A percentile compares a stretch with the other conserved stretches of the same genome.
Conservation (phyloP, 1,139 yeast species). For the Lodderomyces jiufengensis region DNA sequence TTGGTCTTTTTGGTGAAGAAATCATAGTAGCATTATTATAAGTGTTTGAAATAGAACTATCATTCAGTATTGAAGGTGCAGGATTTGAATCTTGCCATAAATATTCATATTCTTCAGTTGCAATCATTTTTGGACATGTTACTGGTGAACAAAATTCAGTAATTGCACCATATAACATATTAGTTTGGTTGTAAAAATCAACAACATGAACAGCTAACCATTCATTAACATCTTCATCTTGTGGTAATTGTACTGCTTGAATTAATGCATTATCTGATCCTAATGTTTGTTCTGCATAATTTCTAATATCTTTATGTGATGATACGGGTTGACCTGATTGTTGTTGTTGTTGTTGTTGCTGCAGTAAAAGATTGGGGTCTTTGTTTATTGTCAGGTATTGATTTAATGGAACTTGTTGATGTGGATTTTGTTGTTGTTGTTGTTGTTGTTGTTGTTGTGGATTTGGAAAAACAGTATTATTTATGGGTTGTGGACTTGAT, state of each 20-base stretch:
- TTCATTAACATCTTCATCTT: conserved; percentile 87
- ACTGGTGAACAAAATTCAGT: conserved; percentile 94
- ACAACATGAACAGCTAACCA: conserved; percentile 96
- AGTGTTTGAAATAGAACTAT: neutral
- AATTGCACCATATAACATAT: conserved; percentile 93
- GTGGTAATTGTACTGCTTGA: conserved; percentile 91
- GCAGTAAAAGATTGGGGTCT: conserved; percentile 13
- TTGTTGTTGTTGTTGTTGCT: conserved; percentile 22
- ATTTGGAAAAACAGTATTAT: conserved; percentile 11
- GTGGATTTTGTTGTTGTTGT: conserved; percentile 20
- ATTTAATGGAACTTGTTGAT: conserved; percentile 17
- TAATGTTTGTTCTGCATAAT: conserved; percentile 88
- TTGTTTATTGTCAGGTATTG: conserved; percentile 28
- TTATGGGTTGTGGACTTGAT: conserved; percentile 39
- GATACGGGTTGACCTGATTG: conserved; percentile 41
- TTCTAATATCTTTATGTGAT: conserved; percentile 68
- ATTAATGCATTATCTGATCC: conserved; percentile 89
- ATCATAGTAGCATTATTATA: conserved; percentile 18
- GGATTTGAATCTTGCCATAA: conserved; percentile 77
- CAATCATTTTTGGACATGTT: conserved; percentile 94
- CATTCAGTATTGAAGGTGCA: conserved; percentile 17
- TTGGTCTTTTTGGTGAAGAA: conserved; percentile 53
- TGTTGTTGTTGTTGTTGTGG: conserved; percentile 13
- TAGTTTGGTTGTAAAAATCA: conserved; percentile 90
- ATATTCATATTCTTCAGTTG: conserved; percentile 94